phyloP scores from a whole-genome alignment of 257 asterid genomes.

The Nicotiana paniculata region DNA sequence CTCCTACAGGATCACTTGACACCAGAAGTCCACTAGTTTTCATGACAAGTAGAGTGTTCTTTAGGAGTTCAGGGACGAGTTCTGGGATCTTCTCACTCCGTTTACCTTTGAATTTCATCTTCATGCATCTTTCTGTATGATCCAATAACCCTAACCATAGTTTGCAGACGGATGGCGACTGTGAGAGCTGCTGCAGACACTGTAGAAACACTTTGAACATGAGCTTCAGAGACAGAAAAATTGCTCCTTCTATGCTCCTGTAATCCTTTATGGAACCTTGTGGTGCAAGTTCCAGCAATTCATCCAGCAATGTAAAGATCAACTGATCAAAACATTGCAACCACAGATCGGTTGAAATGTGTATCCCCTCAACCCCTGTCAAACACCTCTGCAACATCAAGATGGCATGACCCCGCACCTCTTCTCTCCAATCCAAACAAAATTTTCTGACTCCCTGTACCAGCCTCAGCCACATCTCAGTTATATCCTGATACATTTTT shows the following conservation, averaged over 20 bases:
- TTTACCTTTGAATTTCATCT: constrained; percentile 65
- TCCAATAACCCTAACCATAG: constrained; percentile 61
- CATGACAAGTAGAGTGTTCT: constrained; percentile 74
- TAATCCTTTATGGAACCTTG: constrained; percentile 65
- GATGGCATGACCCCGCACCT: constrained; percentile 75
- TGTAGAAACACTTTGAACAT: constrained; percentile 61
- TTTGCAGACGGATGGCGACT: constrained; percentile 49
- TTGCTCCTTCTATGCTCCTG: constrained; percentile 69
- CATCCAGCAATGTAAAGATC: constrained; percentile 70
- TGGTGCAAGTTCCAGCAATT: constrained; percentile 50
- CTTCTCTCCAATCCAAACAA: constrained; percentile 75
- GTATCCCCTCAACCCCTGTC: constrained; percentile 58
- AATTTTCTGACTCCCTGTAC: constrained; percentile 76
- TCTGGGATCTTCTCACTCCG: constrained; percentile 74
- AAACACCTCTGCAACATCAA: constrained; percentile 63
- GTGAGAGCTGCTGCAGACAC: constrained; percentile 46
- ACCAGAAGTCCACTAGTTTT: constrained; percentile 60
- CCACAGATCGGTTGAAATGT: constrained; percentile 57
- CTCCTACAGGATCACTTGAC: constrained; percentile 49
- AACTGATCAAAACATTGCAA: constrained; percentile 63
- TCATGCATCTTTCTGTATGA: constrained; percentile 53
- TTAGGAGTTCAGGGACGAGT: constrained; percentile 82
- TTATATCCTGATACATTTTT: constrained; percentile 75
- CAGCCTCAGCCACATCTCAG: constrained; percentile 95
- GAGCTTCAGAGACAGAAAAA: constrained; percentile 60